Base-by-base conservation (phyloP, 371 early-diverging fungal species). In the Apophysomyces sp. region DNA sequence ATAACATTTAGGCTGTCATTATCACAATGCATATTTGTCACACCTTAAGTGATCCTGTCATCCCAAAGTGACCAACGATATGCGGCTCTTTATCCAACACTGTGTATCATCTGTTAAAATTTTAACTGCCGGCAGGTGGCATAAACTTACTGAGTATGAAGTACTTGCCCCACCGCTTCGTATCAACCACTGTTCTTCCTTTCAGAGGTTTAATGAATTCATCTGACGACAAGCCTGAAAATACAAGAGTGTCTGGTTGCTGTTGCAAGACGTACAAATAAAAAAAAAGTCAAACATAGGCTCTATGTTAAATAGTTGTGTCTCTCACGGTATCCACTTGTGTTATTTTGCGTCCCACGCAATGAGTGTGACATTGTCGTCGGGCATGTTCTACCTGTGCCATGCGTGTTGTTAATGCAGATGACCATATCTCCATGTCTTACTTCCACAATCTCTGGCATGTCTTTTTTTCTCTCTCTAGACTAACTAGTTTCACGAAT, bases 141-240 rank as follows among this genome's bases (percentile, higher is more conserved):
- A 12, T 13, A 30, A 13, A 62, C 71, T 65, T 63, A 78, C 81
- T n/a, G 16, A 80, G 49, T 24, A 76, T 57, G 66, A 87, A 88
- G 44, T 79, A 72, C 70, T 89, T 89, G 24, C 90, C 90, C 57
- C 77, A 66, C 41, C 90, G 71, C 40, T 78, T 78, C 8, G 86
- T 82, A 51, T 73, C 81, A 6, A 71, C 65, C 0, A 89, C 65
- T 8, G 53, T 74, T 28, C 68, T 69, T 24, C 76, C 77, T 18
- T 63, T 26, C 12, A 87, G 15, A 1, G 31, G 16, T 18, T 70
- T 58, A 31, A 66, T 72, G 54, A 85, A 79, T 12, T 66, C 70
- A 13, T 62, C 53, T 12, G 62, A 52, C 2, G 52, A 31, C 12
- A 65, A 60, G 2, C 60, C 67, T 15, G 61, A 51, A 41, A 70